Conservation (phyloP, 805 yeast species). For the Candida silvatica region DNA sequence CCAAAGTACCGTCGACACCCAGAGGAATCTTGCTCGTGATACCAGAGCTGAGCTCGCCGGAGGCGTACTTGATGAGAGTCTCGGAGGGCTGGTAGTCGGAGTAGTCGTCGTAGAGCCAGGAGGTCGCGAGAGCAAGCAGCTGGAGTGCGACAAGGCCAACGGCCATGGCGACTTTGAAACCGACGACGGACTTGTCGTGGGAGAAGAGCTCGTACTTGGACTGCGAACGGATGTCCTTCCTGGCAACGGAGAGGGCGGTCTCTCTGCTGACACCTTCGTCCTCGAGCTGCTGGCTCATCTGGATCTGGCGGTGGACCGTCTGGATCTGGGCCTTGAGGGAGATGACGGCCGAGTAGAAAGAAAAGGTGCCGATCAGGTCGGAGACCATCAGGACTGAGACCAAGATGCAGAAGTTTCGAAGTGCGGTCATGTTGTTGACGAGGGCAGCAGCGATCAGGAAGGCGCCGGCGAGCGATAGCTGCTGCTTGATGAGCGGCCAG, state of each 20-base stretch:
- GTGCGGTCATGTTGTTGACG: conserved; percentile 60
- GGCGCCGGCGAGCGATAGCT: conserved; percentile 61
- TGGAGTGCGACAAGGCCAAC: conserved; percentile 55
- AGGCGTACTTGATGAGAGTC: conserved; percentile 11
- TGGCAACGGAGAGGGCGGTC: conserved; percentile 67
- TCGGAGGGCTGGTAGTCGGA: conserved; percentile 18
- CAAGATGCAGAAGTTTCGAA: conserved; percentile 73
- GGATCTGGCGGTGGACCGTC: conserved; percentile 73
- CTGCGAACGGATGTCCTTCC: conserved; percentile 14
- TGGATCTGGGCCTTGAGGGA: conserved; percentile 85
- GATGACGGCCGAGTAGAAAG: conserved; percentile 77
- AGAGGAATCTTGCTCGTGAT: conserved; percentile 35
- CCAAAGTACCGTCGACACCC: conserved; percentile 36
- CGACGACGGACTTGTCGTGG: conserved; percentile 36
- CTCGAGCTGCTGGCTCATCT: conserved; percentile 71
- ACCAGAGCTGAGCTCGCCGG: conserved; percentile 28
- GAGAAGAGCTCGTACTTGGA: conserved; percentile 22
- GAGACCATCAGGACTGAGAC: conserved; percentile 59
- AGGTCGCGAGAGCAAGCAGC: conserved; percentile 58
- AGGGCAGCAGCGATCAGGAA: conserved; percentile 58
- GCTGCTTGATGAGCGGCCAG: conserved; percentile 61
- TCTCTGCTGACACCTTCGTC: conserved; percentile 82
- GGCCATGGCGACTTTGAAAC: conserved; percentile 53
- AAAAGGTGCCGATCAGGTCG: conserved; percentile 66
- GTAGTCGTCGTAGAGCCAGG: conserved; percentile 55